Percentiles rank a stretch among this genome's conserved stretches.
These are phyloP conservation scores for Delonix regia DNA, from an alignment of 306 rosid genomes.

Conservation along the genomic window DNA sequence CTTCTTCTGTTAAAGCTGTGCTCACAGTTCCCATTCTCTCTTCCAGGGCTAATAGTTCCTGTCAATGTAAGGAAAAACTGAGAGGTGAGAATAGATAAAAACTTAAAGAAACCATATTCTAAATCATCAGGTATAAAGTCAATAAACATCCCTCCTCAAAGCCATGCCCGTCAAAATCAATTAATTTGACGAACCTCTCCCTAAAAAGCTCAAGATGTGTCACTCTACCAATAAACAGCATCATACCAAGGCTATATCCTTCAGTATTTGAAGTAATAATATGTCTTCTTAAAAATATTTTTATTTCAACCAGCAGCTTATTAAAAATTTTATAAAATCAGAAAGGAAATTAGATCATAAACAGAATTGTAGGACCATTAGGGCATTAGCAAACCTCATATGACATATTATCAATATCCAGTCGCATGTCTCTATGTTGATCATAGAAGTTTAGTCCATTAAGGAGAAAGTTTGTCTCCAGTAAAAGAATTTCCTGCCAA, in stretches of 20 bases:
- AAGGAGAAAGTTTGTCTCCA: constrained; percentile 65
- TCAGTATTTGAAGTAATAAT: constrained; percentile 13
- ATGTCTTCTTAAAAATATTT: not conserved
- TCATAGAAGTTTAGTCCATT: constrained; percentile 62
- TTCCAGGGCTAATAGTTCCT: constrained; percentile 91
- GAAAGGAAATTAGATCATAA: constrained; percentile 21
- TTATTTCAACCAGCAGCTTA: constrained; percentile 16
- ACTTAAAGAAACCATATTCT: not conserved
- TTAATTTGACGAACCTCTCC: constrained; percentile 6
- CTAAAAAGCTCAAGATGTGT: not conserved
- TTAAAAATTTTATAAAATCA: not conserved
- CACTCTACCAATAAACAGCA: not conserved
- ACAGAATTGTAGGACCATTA: constrained; percentile 19
- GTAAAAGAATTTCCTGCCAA: constrained; percentile 75
- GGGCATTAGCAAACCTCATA: constrained; percentile 70
- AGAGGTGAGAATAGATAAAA: constrained; percentile 4
- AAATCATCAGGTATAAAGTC: constrained; percentile 10
- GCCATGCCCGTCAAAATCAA: not conserved
- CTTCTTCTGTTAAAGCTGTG: constrained; percentile 78
- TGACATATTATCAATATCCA: constrained; percentile 93
- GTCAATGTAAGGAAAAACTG: constrained; percentile 26
- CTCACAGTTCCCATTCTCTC: constrained; percentile 92
- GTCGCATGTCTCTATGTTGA: constrained; percentile 88
- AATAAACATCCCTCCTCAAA: constrained; percentile 2
- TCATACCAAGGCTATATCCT: not conserved